Evolutionary conservation across 108 stramenopile genomes (phyloP), one percentile per base, ranked within the genome.

Genomic region (Bacterosira constricta): DNA sequence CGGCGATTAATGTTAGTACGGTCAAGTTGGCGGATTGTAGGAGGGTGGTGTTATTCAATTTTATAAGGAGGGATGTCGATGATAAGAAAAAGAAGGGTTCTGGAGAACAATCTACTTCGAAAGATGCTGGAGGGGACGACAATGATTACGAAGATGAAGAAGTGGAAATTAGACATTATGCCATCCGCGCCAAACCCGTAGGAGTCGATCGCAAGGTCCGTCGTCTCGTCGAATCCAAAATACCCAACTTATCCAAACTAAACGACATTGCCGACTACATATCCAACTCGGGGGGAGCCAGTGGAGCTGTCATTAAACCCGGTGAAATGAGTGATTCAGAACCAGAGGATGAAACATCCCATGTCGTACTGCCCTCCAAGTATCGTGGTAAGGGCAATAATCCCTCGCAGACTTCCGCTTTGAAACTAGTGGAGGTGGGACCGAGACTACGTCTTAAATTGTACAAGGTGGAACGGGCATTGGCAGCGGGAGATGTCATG

Each of bases 261-360:
- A 74, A 95, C 32, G 99, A 99, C 75, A 96, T 99, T 79, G 83
- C 96, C 26, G 98, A 99, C 72, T 97, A 95, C 67, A 87, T 99
- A 45, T 77, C 83, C n/a, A 35, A 42, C 17, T 12, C 12, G 12
- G 2, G n/a, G 2, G 9, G 41, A 8, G 41, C 15, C 17, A 34
- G 32, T 31, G 34, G 1, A 0, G 34, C 1, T 5, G 34, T 1
- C 1, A 32, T 1, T 17, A 32, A n/a, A 34, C 17, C 15, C 4
- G 53, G 53, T 7, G 80, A 69, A 1, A 50, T 86, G 35, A 42
- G 34, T 20, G 97, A 98, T 69, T 91, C 90, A 3, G 97, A 98
- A 70, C 83, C 88, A 3, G 96, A 97, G 68, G 93, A 95, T 60
- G 94, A 89, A 51, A 72, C 81, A 20, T 27, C 79, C 30, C 75